Base-by-base conservation (phyloP, 1,284 basidiomycete species). In the Ganoderma meredithae region DNA sequence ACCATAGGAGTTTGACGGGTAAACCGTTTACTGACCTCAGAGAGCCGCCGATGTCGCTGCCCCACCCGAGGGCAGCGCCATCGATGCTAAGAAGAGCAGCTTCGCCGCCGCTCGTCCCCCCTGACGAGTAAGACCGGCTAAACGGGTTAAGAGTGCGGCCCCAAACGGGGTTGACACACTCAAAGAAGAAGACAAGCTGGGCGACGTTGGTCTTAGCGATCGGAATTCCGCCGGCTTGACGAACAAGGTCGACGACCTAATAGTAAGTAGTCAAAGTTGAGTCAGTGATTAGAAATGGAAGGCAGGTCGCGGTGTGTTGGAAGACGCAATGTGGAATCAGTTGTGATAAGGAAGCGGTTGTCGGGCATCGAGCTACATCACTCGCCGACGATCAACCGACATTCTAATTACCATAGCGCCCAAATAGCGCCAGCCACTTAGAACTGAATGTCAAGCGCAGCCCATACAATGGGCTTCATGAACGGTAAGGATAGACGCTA, bases 151-250 rank as follows among this genome's bases (percentile, higher is more conserved):
- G 81, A 0, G 93, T 89, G 15, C 84, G 81, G 0, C 94, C 94
- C 83, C 91, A 97, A 7, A 96, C 79, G 1, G 94, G 93, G 76
- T 97, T 97, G n/a, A 79, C 80, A 76, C 94, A 95, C 79, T 97
- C 95, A 74, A 95, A 96, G 2, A 92, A 87, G 68, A 96, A 87
- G 84, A 97, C 88, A 0, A 94, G 95, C 80, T 96, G 92, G 2
- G 89, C 87, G 22, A 93, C 84, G 76, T 96, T 96, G n/a, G 90
- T 93, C 78, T 93, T 93, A 76, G 83, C 86, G 69, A 92, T 85
- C 5, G 86, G 82, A 36, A 90, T 83, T 1, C 84, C 89, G 7
- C 90, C 90, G 10, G 82, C 84, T 6, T 79, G 72, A 47, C 84
- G 82, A 43, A 86, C 76, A 33, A 85, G 78, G 47, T 76, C 75